phyloP scores from a whole-genome alignment of 768 basidiomycete genomes.

The Amanita thiersii region DNA sequence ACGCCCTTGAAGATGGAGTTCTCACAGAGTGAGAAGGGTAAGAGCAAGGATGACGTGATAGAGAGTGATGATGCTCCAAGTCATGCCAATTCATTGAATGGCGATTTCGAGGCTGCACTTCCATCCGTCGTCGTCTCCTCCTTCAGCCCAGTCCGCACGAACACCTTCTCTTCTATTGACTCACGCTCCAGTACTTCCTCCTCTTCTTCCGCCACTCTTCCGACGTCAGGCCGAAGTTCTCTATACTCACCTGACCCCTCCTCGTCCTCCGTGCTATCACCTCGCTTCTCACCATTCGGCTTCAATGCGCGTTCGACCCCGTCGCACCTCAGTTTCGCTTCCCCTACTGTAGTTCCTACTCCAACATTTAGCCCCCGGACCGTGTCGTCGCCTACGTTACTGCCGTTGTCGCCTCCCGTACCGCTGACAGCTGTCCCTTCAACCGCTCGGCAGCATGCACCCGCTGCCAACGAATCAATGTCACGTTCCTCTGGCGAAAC shows the following conservation, averaged over 20 bases:
- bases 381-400: conserved; percentile 5
- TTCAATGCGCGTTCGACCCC: conserved; percentile 4
- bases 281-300: neutral
- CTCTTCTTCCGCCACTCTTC: conserved; percentile 11
- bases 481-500: conserved; percentile 51
- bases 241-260: neutral
- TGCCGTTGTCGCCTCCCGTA: conserved; percentile 11
- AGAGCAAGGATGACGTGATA: conserved; percentile 6
- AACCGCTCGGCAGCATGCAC: conserved; percentile 7
- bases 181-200: conserved; percentile 9
- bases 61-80: conserved; percentile 12
- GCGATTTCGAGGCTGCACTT: conserved; percentile 7
- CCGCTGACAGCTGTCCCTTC: conserved; percentile 7
- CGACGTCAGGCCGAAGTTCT: conserved; percentile 1
- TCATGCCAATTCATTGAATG: too few species aligned
- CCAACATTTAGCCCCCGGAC: conserved; percentile 8
- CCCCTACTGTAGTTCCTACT: conserved; percentile 9
- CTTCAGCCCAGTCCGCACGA: neutral
- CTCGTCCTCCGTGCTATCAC: neutral
- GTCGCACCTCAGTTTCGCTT: conserved; percentile 9
- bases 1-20: neutral
- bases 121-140: conserved; percentile 13
- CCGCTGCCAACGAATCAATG: conserved; percentile 16
- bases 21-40: neutral
- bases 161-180: conserved; percentile 2